Percentiles rank a stretch among this genome's conserved stretches.
Conservation (phyloP, 2,329 filamentous ascomycete species). For the Coniella vitis region DNA sequence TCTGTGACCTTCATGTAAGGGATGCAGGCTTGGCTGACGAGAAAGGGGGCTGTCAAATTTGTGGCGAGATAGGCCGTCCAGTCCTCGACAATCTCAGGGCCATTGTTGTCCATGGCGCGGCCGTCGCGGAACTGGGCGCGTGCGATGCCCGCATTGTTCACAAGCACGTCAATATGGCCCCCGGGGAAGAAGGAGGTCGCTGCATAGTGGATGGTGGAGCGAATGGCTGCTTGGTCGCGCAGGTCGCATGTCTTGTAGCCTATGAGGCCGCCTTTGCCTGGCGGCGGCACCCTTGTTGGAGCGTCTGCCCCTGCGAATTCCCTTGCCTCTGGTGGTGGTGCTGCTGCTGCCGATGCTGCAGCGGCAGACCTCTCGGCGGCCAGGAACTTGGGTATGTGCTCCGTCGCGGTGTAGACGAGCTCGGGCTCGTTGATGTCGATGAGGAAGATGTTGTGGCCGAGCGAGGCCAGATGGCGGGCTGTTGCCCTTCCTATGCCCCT, state of each 20-base stretch:
- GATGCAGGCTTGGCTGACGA: slow-evolving; percentile 38
- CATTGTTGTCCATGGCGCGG: slow-evolving; percentile 36
- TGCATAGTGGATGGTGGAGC: slow-evolving; percentile 27
- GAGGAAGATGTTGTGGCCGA: slow-evolving; percentile 37
- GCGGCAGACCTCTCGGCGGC: slow-evolving; percentile 17
- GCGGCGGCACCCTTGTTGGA: background rate
- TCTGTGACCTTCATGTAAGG: slow-evolving; percentile 35
- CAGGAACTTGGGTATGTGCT: slow-evolving; percentile 24
- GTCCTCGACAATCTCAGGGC: slow-evolving; percentile 30
- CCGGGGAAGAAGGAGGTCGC: slow-evolving; percentile 25
- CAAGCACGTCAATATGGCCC: slow-evolving; percentile 30
- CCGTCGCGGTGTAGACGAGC: slow-evolving; percentile 28
- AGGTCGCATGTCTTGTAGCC: slow-evolving; percentile 35
- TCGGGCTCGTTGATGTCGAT: slow-evolving; percentile 35
- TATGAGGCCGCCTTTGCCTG: slow-evolving; percentile 14
- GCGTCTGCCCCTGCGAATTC: too few relatives aligned
- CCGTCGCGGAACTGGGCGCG: slow-evolving; percentile 33
- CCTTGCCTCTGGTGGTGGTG: too few relatives aligned
- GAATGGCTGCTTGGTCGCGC: slow-evolving; percentile 29
- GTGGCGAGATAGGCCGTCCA: slow-evolving; percentile 40
- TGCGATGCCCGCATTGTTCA: slow-evolving; percentile 33
- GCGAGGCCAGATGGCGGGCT: slow-evolving; percentile 32
- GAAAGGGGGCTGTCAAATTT: slow-evolving; percentile 39
- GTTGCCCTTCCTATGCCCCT: slow-evolving; percentile 39
- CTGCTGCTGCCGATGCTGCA: background rate